Conservation (phyloP, 179 eudicot species). For the Beta macrorhiza region DNA sequence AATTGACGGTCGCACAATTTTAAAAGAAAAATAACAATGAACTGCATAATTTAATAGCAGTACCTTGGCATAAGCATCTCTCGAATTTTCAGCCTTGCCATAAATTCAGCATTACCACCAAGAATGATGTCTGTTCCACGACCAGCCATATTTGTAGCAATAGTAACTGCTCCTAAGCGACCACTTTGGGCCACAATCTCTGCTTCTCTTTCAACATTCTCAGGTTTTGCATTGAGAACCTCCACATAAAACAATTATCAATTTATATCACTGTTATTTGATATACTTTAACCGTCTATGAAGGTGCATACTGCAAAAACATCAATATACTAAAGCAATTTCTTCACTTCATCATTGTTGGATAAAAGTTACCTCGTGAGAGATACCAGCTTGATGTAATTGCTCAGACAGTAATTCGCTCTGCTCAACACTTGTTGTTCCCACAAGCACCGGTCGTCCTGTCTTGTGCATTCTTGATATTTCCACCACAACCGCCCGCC, state of each 20-base stretch:
- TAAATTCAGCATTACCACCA: slow-evolving; percentile 99
- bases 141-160: slow-evolving; percentile 99
- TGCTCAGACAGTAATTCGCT: slow-evolving; percentile 86
- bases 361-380: slow-evolving; percentile 73
- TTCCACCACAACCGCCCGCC: slow-evolving; percentile 96
- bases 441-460: slow-evolving; percentile 98
- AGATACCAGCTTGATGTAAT: slow-evolving; percentile 78
- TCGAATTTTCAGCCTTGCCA: slow-evolving; percentile 94
- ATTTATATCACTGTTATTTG: background rate
- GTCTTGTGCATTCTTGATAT: slow-evolving; percentile 95
- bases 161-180: slow-evolving; percentile 95
- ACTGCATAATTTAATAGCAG: slow-evolving; percentile 16
- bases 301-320: background rate
- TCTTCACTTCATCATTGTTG: background rate
- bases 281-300: background rate
- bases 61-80: slow-evolving; percentile 99
- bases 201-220: slow-evolving; percentile 99
- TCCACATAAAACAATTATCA: slow-evolving; percentile 29
- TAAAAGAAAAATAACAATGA: background rate
- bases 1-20: background rate
- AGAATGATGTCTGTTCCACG: slow-evolving; percentile 99
- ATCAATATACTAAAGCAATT: background rate
- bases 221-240: slow-evolving; percentile 99
- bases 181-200: slow-evolving; percentile 99
- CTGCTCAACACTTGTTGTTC: slow-evolving; percentile 97